Conservation (phyloP, 257 asterid species). For the Solanum pinnatisectum region DNA sequence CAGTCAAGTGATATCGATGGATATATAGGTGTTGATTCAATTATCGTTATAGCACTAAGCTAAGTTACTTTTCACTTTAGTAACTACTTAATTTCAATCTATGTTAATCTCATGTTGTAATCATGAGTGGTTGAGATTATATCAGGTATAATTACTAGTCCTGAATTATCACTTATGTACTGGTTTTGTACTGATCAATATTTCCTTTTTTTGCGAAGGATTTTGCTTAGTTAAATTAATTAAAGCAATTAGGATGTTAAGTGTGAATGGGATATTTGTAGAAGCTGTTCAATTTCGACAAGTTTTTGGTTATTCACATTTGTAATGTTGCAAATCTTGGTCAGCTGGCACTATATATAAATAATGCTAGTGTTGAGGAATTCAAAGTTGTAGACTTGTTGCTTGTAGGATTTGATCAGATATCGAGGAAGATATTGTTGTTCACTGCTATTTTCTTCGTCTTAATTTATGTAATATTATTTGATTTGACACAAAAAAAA, state of each 20-base stretch:
- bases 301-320: background rate
- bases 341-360: background rate
- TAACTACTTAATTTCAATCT: background rate
- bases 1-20: background rate
- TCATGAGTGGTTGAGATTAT: background rate
- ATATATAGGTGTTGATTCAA: background rate
- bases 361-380: background rate
- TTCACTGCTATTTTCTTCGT: too few relatives aligned
- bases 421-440: constrained; percentile 27
- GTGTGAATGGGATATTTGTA: constrained; percentile 25
- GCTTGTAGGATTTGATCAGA: constrained; percentile 22
- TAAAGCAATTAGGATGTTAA: constrained; percentile 4
- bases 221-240: constrained; percentile 4
- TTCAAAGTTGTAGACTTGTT: constrained; percentile 17
- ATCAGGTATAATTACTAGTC: background rate
- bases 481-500: too few relatives aligned
- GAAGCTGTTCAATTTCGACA: background rate
- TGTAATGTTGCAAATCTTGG: constrained; percentile 5
- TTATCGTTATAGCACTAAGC: background rate
- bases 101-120: background rate
- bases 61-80: background rate
- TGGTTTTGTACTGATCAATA: background rate
- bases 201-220: background rate
- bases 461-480: too few relatives aligned
- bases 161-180: background rate